Conservation (phyloP, 2,329 filamentous ascomycete genomes). For the Coniosporium tulheliwenetii region DNA sequence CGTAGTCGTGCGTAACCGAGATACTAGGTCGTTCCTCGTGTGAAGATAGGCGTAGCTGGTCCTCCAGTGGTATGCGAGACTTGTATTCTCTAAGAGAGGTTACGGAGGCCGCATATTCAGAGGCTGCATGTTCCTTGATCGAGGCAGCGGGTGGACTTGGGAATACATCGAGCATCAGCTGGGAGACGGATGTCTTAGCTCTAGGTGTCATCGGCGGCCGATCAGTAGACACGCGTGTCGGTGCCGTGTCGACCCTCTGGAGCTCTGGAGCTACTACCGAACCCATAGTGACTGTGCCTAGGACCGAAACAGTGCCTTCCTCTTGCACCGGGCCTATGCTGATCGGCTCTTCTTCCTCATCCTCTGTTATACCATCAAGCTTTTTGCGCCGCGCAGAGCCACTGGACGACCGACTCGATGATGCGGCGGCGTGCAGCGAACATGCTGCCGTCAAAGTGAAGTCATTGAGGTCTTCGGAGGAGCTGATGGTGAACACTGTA, state of each 20-base stretch:
- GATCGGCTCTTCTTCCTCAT: constrained; percentile 43
- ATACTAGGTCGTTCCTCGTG: constrained; percentile 22
- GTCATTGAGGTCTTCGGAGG: constrained; percentile 69
- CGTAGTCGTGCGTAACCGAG: constrained; percentile 6
- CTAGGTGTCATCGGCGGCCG: too few relatives aligned
- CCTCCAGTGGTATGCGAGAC: constrained; percentile 23
- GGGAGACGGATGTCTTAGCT: too few relatives aligned
- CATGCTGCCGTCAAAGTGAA: constrained; percentile 76
- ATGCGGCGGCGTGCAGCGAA: constrained; percentile 74
- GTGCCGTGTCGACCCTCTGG: too few relatives aligned
- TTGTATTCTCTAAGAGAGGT: constrained; percentile 4
- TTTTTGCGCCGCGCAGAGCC: constrained; percentile 64
- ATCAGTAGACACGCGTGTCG: too few relatives aligned
- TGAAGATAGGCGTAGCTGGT: constrained; percentile 28
- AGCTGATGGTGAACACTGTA: constrained; percentile 61
- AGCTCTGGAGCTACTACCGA: too few relatives aligned
- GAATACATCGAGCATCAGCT: too few relatives aligned
- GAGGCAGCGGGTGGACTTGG: constrained; percentile 8
- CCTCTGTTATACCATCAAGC: constrained; percentile 86
- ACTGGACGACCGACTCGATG: constrained; percentile 70
- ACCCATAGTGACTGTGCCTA: too few relatives aligned
- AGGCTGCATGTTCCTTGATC: constrained; percentile 6
- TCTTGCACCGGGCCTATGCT: too few relatives aligned
- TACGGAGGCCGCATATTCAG: constrained; percentile 6
- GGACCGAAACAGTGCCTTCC: too few relatives aligned